These are phyloP conservation scores for Zymoseptoria ardabiliae DNA, from an alignment of 2,329 filamentous ascomycete genomes.

Conservation along the genomic window DNA sequence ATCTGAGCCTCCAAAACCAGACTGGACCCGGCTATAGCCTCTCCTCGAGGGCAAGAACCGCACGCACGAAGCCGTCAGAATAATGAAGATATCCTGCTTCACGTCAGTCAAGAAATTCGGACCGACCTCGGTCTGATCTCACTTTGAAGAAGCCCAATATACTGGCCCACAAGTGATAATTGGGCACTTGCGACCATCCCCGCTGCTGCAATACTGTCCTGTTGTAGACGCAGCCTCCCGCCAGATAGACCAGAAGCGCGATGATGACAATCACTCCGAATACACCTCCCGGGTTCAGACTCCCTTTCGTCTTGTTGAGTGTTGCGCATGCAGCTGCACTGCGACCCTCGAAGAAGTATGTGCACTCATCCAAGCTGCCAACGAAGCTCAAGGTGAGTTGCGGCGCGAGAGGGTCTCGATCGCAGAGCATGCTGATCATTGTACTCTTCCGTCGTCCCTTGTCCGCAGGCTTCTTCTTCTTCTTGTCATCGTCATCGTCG, in stretches of 20 bases:
- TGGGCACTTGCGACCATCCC: conserved; percentile 91
- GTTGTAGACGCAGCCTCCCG: conserved; percentile 93
- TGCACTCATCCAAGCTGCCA: conserved; percentile 74
- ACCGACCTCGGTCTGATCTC: conserved; percentile 20
- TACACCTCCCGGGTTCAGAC: conserved; percentile 62
- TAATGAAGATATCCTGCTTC: conserved; percentile 52
- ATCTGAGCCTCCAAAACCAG: conserved; percentile 44
- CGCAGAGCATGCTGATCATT: conserved; percentile 88
- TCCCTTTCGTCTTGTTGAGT: conserved; percentile 47
- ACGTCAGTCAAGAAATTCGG: neutral
- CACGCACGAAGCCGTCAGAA: conserved; percentile 61
- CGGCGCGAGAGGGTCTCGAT: conserved; percentile 65
- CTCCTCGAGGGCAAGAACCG: conserved; percentile 56
- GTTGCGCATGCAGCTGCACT: conserved; percentile 77
- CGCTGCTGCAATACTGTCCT: conserved; percentile 88
- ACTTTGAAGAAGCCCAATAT: conserved; percentile 80
- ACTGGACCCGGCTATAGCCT: conserved; percentile 59
- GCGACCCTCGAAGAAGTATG: conserved; percentile 91
- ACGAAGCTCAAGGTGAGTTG: conserved; percentile 74
- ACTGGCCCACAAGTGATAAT: conserved; percentile 86
- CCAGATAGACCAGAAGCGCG: conserved; percentile 77
- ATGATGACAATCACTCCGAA: conserved; percentile 79
- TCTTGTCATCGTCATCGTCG: conserved; percentile 20
- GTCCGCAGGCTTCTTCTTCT: conserved; percentile 33
- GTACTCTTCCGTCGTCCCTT: conserved; percentile 69